A percentile compares a stretch with the other conserved stretches of the same genome.
Evolutionary conservation across 352 stramenopile genomes (phyloP).

Genomic region (Pythium volutum): DNA sequence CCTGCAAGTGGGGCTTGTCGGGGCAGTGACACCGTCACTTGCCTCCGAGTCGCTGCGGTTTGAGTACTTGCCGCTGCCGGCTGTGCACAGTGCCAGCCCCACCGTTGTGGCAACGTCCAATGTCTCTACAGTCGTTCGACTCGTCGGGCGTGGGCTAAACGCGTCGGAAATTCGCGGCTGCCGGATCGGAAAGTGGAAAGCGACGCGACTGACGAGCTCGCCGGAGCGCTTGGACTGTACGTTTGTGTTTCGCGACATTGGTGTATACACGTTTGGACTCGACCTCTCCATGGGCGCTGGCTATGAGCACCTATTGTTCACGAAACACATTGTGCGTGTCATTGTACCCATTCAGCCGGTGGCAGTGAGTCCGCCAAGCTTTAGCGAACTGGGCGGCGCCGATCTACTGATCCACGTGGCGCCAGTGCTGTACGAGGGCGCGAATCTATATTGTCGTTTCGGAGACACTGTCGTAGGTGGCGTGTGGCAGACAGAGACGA

Average conservation of each 20-base stretch:
- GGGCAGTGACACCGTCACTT: background rate
- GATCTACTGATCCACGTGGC: slow-evolving; percentile 30
- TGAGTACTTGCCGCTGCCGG: slow-evolving; percentile 4
- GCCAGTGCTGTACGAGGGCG: background rate
- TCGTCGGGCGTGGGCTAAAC: slow-evolving; percentile 5
- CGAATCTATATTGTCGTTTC: slow-evolving; percentile 17
- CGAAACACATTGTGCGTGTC: background rate
- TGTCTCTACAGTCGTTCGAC: slow-evolving; percentile 2
- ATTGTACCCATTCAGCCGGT: slow-evolving; percentile 10
- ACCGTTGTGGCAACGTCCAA: background rate
- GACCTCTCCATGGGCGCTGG: background rate
- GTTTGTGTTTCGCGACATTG: background rate
- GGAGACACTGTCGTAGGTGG: slow-evolving; percentile 11
- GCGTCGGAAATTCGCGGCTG: slow-evolving; percentile 1
- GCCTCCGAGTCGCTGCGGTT: slow-evolving; percentile 3
- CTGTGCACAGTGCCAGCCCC: background rate
- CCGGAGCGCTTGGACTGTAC: background rate
- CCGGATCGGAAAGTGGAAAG: background rate
- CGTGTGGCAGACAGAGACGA: slow-evolving; percentile 2
- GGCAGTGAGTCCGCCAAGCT: slow-evolving; percentile 11
- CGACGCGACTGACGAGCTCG: background rate
- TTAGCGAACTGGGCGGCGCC: slow-evolving; percentile 48
- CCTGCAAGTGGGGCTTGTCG: slow-evolving; percentile 8
- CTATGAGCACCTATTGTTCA: background rate
- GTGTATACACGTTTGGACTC: slow-evolving; percentile 4